Conservation (phyloP, 2,329 filamentous ascomycete genomes). For the Waltergamsia citrina region DNA sequence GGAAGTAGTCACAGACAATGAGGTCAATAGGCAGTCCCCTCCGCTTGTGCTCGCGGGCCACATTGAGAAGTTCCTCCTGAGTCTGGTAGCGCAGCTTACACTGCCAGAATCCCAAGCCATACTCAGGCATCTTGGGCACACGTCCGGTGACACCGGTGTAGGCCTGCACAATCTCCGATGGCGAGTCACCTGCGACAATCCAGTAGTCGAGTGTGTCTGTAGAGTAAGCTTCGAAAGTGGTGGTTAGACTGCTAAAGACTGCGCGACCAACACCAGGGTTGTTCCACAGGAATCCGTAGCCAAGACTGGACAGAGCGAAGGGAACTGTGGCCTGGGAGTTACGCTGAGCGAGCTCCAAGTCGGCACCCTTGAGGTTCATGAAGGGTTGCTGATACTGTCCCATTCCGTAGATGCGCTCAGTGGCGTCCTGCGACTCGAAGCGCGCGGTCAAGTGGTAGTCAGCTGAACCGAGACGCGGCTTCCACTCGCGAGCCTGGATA, state of each 20-base stretch:
- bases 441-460: slow-evolving; percentile 47
- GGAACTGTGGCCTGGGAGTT: slow-evolving; percentile 59
- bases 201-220: slow-evolving; percentile 53
- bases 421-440: slow-evolving; percentile 42
- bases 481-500: slow-evolving; percentile 48
- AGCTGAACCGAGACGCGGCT: slow-evolving; percentile 32
- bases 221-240: slow-evolving; percentile 50
- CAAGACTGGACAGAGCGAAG: slow-evolving; percentile 48
- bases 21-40: slow-evolving; percentile 49
- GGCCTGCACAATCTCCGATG: slow-evolving; percentile 42
- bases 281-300: slow-evolving; percentile 59
- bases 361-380: slow-evolving; percentile 52
- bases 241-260: slow-evolving; percentile 50
- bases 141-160: slow-evolving; percentile 49
- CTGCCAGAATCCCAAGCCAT: slow-evolving; percentile 60
- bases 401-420: slow-evolving; percentile 60
- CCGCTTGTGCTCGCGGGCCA: slow-evolving; percentile 49
- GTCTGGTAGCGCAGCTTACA: slow-evolving; percentile 58
- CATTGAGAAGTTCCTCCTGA: slow-evolving; percentile 50
- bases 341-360: slow-evolving; percentile 55
- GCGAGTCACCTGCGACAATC: slow-evolving; percentile 48
- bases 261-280: slow-evolving; percentile 53
- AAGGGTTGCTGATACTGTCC: slow-evolving; percentile 58
- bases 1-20: slow-evolving; percentile 61
- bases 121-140: slow-evolving; percentile 60